phyloP scores from a whole-genome alignment of 345 rosid genomes.

The Salix koriyanagi region DNA sequence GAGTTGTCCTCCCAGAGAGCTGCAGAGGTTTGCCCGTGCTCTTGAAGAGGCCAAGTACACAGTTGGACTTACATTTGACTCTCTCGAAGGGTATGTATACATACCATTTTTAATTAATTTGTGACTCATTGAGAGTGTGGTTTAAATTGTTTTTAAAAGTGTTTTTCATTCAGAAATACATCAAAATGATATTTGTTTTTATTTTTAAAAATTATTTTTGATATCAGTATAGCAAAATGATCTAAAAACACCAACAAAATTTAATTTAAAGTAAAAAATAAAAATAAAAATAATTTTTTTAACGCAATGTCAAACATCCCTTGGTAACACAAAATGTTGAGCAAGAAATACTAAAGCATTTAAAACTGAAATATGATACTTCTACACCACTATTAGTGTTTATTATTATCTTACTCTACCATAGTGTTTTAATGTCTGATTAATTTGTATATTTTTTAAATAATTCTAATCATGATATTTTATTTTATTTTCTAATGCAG shows the following conservation, averaged over 20 bases:
- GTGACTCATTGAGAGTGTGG: too few relatives aligned
- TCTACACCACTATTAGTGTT: not conserved
- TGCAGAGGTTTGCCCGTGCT: slow-evolving; percentile 45
- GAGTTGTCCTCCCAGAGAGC: slow-evolving; percentile 27
- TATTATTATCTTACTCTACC: not conserved
- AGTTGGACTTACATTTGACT: slow-evolving; percentile 82
- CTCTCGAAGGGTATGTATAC: slow-evolving; percentile 45
- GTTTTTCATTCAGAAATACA: fast-evolving
- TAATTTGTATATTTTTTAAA: not conserved
- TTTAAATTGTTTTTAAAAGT: too few relatives aligned
- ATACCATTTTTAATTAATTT: not conserved
- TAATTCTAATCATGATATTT: not conserved
- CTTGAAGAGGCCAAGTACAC: slow-evolving; percentile 66
- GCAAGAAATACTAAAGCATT: not conserved
- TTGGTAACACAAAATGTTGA: not conserved
- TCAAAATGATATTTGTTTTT: too few relatives aligned
- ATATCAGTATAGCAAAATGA: too few relatives aligned
- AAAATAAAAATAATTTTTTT: too few relatives aligned
- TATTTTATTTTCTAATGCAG: slow-evolving; percentile 20
- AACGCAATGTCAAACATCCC: too few relatives aligned
- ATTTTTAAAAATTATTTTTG: too few relatives aligned
- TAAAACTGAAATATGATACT: not conserved
- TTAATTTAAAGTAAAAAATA: too few relatives aligned
- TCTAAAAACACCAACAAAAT: too few relatives aligned
- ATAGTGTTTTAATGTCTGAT: not conserved